Base-by-base conservation (phyloP, 768 basidiomycete species). In the Boletus rufocinnamomeus region DNA sequence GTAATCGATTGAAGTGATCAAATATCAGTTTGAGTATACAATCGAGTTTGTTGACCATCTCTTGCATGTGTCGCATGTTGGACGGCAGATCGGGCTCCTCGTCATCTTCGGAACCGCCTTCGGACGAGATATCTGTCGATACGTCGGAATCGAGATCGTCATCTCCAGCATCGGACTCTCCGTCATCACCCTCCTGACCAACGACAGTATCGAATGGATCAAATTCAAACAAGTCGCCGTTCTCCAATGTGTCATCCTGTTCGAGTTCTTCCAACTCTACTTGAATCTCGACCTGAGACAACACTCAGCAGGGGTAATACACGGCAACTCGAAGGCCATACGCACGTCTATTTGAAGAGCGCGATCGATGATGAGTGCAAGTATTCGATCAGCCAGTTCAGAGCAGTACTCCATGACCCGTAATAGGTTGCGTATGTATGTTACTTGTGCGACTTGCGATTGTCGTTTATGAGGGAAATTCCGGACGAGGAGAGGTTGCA, bases 381-480 rank as follows among this genome's bases (percentile, higher is more conserved):
- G 76, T 43, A 98, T 86, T 63, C 86, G 87, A 61, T 95, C 94
- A 2, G 84, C 77, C 23, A 98, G 77, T 69, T 93, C 95, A 0
- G 92, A 86, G 68, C 95, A 98, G 70, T 97, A 98, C 37, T 85
- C 82, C 0, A 88, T 87, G 38, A 98, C 75, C 35, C 84, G 84
- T 7, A 98, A 81, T 17, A 94, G 72, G 70, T 99, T 99, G 46
- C 92, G 86, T 63, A 98, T 91, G 68, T 94, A 99, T 1, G 93
- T 92, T 4, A 88, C 82, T 64, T 98, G 95, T 0, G 85, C 78
- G 3, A 84, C 75, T 65, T 88, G 86, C 43, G 82, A 84, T 69
- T 96, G 93, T 32, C 95, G 84, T 71, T 98, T 98, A 71, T 97
- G 93, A 9, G 97, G 97, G 68, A 98, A 98, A 69, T 89, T 80